Conservation (phyloP, 768 basidiomycete genomes). For the Zangia roseola region DNA sequence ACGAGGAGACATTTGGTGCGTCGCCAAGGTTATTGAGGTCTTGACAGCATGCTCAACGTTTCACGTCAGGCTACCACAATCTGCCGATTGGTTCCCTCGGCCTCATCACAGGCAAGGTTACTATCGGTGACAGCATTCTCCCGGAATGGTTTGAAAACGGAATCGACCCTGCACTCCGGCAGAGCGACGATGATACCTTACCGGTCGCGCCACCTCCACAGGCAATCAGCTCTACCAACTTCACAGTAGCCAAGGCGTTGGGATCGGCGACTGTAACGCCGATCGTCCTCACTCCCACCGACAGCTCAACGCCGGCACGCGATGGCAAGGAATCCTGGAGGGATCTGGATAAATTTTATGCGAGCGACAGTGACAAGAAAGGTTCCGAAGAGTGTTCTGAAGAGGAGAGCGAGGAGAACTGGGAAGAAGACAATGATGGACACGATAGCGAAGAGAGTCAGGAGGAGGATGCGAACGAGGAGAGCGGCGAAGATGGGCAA, state of each 20-base stretch:
- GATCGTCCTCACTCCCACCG: conserved; percentile 56
- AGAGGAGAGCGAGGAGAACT: conserved; percentile 34
- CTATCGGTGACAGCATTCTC: conserved; percentile 44
- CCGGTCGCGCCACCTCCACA: conserved; percentile 30
- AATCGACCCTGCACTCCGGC: conserved; percentile 74
- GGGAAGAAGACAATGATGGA: conserved; percentile 25
- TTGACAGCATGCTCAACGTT: conserved; percentile 5
- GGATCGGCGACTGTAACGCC: conserved; percentile 39
- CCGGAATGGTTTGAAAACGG: conserved; percentile 91
- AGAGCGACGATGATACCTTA: conserved; percentile 56
- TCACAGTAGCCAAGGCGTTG: conserved; percentile 24
- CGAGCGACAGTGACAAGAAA: conserved; percentile 36
- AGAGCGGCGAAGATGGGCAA: conserved; percentile 18
- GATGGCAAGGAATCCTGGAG: conserved; percentile 47
- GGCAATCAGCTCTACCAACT: conserved; percentile 41
- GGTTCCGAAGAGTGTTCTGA: conserved; percentile 31
- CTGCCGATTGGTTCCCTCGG: conserved; percentile 65
- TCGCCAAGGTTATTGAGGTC: background rate
- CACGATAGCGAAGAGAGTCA: conserved; percentile 29
- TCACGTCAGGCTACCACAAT: conserved; percentile 35
- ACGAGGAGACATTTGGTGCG: conserved; percentile 36
- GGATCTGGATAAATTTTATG: conserved; percentile 79
- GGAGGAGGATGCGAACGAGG: conserved; percentile 25
- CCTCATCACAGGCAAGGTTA: conserved; percentile 53
- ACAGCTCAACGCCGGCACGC: conserved; percentile 44